phyloP scores from a whole-genome alignment of 345 rosid genomes.

The Turritis glabra region DNA sequence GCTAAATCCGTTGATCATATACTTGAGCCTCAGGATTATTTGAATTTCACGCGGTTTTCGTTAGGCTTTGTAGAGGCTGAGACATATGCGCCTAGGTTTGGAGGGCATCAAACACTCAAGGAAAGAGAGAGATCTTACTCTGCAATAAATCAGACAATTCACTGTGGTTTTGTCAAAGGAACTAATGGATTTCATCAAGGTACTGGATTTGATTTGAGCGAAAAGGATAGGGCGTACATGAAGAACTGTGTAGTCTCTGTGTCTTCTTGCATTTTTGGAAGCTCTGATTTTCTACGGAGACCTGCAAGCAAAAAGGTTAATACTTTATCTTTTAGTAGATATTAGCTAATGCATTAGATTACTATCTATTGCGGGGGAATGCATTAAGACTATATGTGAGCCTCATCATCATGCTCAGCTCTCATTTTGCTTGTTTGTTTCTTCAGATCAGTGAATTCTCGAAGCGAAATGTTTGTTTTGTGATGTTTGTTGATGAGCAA shows the following conservation, averaged over 20 bases:
- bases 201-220: conserved; percentile 67
- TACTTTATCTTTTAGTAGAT: background rate
- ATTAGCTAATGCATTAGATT: background rate
- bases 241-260: conserved; percentile 68
- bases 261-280: conserved; percentile 95
- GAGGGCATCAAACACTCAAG: conserved; percentile 75
- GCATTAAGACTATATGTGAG: background rate
- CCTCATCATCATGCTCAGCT: conserved; percentile 6
- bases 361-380: background rate
- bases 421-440: conserved; percentile 29
- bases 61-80: conserved; percentile 58
- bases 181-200: conserved; percentile 45
- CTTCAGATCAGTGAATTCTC: conserved; percentile 86
- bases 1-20: conserved; percentile 52
- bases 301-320: conserved; percentile 73
- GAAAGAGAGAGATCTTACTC: conserved; percentile 76
- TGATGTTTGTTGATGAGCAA: conserved; percentile 90
- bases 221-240: conserved; percentile 69
- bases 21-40: conserved; percentile 52
- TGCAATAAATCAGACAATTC: conserved; percentile 66
- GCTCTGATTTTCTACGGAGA: conserved; percentile 88
- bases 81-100: conserved; percentile 60
- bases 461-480: conserved; percentile 76
- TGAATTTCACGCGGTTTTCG: conserved; percentile 57
- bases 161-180: conserved; percentile 86